Evolutionary conservation across 352 stramenopile genomes (phyloP).

Genomic region (Aphanomyces cochlioides): DNA sequence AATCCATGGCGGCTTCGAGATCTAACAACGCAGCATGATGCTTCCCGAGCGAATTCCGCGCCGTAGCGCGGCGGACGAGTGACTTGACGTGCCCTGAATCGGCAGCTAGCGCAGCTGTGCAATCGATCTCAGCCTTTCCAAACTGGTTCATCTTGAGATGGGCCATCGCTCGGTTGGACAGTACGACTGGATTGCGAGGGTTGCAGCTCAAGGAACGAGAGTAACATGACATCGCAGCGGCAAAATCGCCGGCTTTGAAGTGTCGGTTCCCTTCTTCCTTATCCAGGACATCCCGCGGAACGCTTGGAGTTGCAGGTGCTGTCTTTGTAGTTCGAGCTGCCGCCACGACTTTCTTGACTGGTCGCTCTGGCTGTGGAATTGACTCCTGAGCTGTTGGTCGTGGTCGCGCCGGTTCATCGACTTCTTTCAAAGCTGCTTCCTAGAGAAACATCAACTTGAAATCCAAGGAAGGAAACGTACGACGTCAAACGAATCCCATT

Average conservation of each 20-base stretch:
- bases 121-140: constrained; percentile 87
- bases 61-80: constrained; percentile 72
- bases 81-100: constrained; percentile 86
- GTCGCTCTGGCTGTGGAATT: no score
- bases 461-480: constrained; percentile 36
- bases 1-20: constrained; percentile 52
- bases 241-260: constrained; percentile 82
- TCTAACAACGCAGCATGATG: constrained; percentile 81
- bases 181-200: constrained; percentile 60
- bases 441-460: constrained; percentile 20
- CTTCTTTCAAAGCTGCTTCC: constrained; percentile 50
- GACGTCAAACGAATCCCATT: constrained; percentile 87
- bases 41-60: constrained; percentile 80
- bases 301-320: background rate
- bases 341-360: constrained; percentile 10
- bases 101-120: constrained; percentile 69
- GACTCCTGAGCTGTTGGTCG: background rate
- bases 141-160: constrained; percentile 86
- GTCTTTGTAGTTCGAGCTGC: background rate
- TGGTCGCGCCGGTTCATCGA: constrained; percentile 30
- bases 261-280: constrained; percentile 90
- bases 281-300: constrained; percentile 61
- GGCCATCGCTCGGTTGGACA: constrained; percentile 90
- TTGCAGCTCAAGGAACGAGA: constrained; percentile 78
- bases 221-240: constrained; percentile 87